Base-by-base conservation (phyloP, 495 filamentous ascomycete genomes). In the Xylaria telfairii region DNA sequence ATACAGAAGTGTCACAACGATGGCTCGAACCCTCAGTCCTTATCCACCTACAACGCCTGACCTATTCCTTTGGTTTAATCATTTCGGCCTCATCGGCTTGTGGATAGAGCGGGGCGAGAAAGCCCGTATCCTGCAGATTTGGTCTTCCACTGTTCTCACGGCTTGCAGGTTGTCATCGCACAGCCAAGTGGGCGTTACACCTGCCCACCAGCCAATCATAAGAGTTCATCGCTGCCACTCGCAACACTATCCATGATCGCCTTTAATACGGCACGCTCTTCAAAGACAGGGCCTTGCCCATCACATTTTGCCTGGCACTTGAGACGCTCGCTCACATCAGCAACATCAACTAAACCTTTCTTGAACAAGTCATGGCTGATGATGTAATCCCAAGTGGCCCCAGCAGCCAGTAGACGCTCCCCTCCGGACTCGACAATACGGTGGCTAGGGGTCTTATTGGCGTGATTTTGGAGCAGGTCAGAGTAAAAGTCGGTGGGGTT, bases 371-470 rank as follows among this genome's bases (percentile, higher is more conserved):
- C 89, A 81, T 98, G 94, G 28, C 80, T 84, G 78, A 97, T 92
- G 62, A 99, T 96, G 21, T 94, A 81, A 75, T 98, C 95, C 95
- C 96, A 98, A 3, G 94, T 92, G 0, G 92, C 92, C 42, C 90
- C 89, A 1, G 93, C 90, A 41, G 92, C 92, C 6, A 97, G 84
- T 46, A 97, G 83, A 26, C 88, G 86, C 80, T 95, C 91, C n/a
- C 92, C 92, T 3, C 85, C 92, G 72, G 87, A 91, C 56, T 89
- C 84, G 24, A 90, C 87, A 68, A 95, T 87, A 46, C 92, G 86
- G 82, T 97, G 91, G 66, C 87, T 89, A 26, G 85, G 87, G 53
- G 83, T 84, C 72, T 87, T 87, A 73, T 90, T 89, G 57, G 84
- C 79, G 71, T 90, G 79, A 78, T 85, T 78, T 73, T 87, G 78